phyloP scores from a whole-genome alignment of 441 rosid genomes.

The Arabidopsis lyrata region DNA sequence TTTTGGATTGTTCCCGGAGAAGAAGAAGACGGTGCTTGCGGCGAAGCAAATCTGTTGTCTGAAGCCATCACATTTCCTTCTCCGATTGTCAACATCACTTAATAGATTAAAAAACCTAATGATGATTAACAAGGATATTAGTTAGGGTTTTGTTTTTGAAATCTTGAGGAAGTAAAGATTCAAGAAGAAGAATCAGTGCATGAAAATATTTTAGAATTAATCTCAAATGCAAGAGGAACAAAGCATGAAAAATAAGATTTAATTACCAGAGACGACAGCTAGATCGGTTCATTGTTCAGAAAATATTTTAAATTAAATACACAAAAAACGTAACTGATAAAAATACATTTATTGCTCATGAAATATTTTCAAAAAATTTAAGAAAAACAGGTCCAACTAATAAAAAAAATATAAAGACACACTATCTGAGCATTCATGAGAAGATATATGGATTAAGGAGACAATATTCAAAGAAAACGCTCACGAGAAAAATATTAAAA shows the following conservation, averaged over 20 bases:
- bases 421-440: conserved; percentile 43
- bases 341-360: conserved; percentile 43
- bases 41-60: conserved; percentile 45
- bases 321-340: conserved; percentile 39
- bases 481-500: not conserved
- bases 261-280: conserved; percentile 44
- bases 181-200: conserved; percentile 35
- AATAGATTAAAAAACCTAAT: not conserved
- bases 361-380: conserved; percentile 8
- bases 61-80: conserved; percentile 66
- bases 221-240: conserved; percentile 16
- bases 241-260: conserved; percentile 34
- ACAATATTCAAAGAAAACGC: not conserved
- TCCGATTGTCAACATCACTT: conserved; percentile 54
- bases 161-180: conserved; percentile 17
- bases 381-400: conserved; percentile 32
- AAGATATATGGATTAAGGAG: conserved; percentile 15
- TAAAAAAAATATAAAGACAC: conserved; percentile 31
- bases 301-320: conserved; percentile 36
- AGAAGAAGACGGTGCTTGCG: conserved; percentile 47
- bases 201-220: conserved; percentile 22
- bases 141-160: conserved; percentile 29
- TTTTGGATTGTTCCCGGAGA: conserved; percentile 62
- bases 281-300: conserved; percentile 35
- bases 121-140: conserved; percentile 7